Conservation (phyloP, 768 basidiomycete species). For the Panellus pusillus region DNA sequence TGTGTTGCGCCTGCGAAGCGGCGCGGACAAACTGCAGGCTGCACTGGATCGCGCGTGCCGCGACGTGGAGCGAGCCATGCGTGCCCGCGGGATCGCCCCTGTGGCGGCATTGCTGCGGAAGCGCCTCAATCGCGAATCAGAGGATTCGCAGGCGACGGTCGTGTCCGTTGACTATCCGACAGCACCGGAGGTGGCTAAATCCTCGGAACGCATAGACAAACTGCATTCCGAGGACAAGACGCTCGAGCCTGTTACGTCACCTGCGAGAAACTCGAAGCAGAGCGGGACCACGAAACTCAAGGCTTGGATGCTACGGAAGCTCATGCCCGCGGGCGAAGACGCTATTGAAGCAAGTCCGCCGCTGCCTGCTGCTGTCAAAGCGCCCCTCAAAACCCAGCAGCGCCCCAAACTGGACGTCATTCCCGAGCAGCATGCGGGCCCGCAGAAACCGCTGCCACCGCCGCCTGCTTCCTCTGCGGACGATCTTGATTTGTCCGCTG, state of each 20-base stretch:
- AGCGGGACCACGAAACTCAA: constrained; percentile 53
- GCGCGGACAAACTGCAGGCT: constrained; percentile 42
- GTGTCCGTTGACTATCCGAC: constrained; percentile 31
- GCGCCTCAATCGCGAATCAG: constrained; percentile 57
- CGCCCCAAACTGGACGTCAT: constrained; percentile 34
- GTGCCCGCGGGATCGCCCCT: constrained; percentile 30
- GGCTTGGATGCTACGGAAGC: constrained; percentile 65
- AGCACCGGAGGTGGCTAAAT: neutral
- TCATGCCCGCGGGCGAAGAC: constrained; percentile 30
- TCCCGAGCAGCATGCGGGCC: constrained; percentile 10
- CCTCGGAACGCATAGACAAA: neutral
- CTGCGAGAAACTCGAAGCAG: constrained; percentile 19
- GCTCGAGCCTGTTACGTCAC: constrained; percentile 7
- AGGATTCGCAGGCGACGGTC: constrained; percentile 61
- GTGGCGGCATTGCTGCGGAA: constrained; percentile 23
- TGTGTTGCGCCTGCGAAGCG: constrained; percentile 46
- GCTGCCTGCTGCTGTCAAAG: neutral
- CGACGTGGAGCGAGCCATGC: constrained; percentile 46
- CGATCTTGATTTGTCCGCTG: constrained; percentile 27
- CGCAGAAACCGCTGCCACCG: neutral
- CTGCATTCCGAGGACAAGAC: neutral
- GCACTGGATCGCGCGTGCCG: constrained; percentile 45
- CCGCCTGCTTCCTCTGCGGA: neutral
- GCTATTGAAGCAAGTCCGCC: neutral
- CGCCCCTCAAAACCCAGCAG: constrained; percentile 22